Evolutionary conservation across 192 early-diverging fungal genomes (phyloP).

Genomic region (Jimgerdemannia lactiflua): DNA sequence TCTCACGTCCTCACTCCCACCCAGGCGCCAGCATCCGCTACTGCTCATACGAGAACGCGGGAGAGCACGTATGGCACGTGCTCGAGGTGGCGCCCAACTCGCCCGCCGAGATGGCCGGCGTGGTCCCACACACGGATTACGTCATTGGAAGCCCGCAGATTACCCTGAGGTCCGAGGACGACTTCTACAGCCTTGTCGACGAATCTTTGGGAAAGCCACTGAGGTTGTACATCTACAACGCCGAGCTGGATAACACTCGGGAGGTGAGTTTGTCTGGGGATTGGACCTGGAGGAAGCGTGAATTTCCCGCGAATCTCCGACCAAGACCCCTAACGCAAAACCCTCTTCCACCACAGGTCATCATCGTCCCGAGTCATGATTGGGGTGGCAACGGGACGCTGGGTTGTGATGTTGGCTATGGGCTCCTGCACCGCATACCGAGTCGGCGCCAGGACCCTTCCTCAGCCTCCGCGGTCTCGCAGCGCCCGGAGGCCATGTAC

Average conservation of each 20-base stretch:
- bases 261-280: conserved; percentile 31
- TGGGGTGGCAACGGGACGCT: conserved; percentile 70
- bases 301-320: too few relatives aligned
- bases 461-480: too few relatives aligned
- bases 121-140: conserved; percentile 66
- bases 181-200: conserved; percentile 64
- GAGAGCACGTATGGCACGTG: conserved; percentile 65
- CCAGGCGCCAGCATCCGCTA: conserved; percentile 55
- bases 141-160: conserved; percentile 67
- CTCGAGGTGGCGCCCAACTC: conserved; percentile 64
- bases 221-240: conserved; percentile 67
- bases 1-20: not conserved
- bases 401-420: conserved; percentile 75
- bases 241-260: conserved; percentile 57
- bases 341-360: conserved; percentile 39
- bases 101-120: conserved; percentile 61
- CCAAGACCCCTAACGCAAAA: not conserved
- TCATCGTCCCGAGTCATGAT: conserved; percentile 61
- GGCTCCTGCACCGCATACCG: conserved; percentile 39
- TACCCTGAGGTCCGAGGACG: conserved; percentile 56
- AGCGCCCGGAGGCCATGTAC: too few relatives aligned
- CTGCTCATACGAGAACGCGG: conserved; percentile 59
- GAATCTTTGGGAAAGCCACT: conserved; percentile 54
- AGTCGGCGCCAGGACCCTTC: conserved; percentile 10
- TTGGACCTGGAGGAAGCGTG: too few relatives aligned